Base-by-base conservation (phyloP, 1,139 yeast species). In the Suzukiozyma palmioleophila region DNA sequence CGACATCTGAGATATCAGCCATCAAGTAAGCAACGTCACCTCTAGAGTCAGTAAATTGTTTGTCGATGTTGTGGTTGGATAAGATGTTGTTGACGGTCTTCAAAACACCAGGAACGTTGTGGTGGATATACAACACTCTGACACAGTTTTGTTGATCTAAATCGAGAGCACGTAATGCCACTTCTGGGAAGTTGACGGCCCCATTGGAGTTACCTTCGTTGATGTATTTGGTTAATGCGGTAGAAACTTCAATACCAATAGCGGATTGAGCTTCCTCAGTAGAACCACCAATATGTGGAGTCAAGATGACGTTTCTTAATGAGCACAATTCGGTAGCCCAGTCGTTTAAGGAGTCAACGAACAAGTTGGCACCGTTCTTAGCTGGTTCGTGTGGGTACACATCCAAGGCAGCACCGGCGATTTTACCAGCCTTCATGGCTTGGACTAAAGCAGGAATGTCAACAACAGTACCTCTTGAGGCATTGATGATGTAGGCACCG, bases 101-200 rank as follows among this genome's bases (percentile, higher is more conserved):
- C 77, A 92, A 77, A 42, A 94, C 99, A 79, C 99, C 99, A 29
- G 99, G 98, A 54, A 94, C 97, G 67, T 92, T 92, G 66, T 87
- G 94, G 71, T 92, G 98, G 60, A 90, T 87, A 69, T 92, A 92
- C 57, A 94, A 75, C 33, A 92, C 96, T 73, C 98, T 87, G 51
- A 90, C 97, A 38, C 83, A 77, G 61, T 85, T 77, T 57, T 84
- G 82, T 67, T 88, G 96, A 57, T 89, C 97, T 62, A 84, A 77
- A 60, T 88, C 87, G 52, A 90, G 75, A 26, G 92, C 84, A 71
- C 97, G 86, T 57, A 92, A 75, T 16, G 92, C 73, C 51, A 94
- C 97, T 71, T 94, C 98, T 56, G 99, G 98, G 95, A 94, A 90
- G 75, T 92, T 92, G 46, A 92, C 98, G 8, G 98, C 92, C 56